Conservation (phyloP, 257 asterid genomes). For the Pogostemon cablin region DNA sequence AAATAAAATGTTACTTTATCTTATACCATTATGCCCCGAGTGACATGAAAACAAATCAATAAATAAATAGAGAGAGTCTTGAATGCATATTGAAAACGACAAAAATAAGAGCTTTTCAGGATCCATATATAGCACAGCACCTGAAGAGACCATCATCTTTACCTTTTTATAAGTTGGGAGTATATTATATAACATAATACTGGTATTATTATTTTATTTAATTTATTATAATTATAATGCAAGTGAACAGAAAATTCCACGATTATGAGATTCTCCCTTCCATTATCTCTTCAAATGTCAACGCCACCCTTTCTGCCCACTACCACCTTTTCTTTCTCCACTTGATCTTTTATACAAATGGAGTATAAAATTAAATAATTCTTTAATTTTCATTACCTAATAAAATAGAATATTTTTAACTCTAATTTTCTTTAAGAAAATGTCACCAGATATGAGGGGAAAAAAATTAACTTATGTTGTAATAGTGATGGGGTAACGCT, state of each 20-base stretch:
- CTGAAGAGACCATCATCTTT: conserved; percentile 34
- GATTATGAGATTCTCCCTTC: conserved; percentile 37
- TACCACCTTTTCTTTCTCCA: conserved; percentile 17
- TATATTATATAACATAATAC: background rate
- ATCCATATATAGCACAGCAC: conserved; percentile 29
- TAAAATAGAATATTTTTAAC: no score
- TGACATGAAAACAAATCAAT: background rate
- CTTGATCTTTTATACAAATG: background rate
- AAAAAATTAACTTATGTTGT: no score
- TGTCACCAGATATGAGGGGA: no score
- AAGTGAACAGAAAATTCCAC: conserved; percentile 30
- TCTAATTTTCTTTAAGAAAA: no score
- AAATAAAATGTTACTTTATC: no score
- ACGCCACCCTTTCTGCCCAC: conserved; percentile 43
- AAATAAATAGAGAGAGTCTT: background rate
- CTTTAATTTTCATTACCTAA: background rate
- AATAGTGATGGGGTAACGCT: no score
- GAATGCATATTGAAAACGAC: conserved; percentile 16
- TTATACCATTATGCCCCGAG: no score
- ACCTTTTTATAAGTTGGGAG: background rate
- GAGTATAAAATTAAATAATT: background rate
- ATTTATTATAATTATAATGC: conserved; percentile 18
- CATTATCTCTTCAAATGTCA: conserved; percentile 46
- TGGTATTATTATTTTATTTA: background rate
- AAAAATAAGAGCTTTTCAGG: conserved; percentile 22